Percentiles rank a stretch among this genome's conserved stretches.
phyloP scores from a whole-genome alignment of 306 rosid genomes.

The Cucurbita moschata region DNA sequence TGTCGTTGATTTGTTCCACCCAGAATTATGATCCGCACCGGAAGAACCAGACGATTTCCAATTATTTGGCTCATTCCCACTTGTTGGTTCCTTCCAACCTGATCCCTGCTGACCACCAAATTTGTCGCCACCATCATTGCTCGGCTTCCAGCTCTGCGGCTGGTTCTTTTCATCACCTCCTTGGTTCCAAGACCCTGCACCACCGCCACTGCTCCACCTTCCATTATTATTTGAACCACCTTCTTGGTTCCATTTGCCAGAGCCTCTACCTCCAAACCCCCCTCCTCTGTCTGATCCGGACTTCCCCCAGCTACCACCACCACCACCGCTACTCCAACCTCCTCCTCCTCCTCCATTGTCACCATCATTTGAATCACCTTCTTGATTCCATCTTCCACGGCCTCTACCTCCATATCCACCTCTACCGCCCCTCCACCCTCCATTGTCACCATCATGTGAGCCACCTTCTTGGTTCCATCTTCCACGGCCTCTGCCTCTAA shows the following conservation, averaged over 20 bases:
- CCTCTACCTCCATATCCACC: slow-evolving; percentile 38
- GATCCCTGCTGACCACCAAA: slow-evolving; percentile 14
- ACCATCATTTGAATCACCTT: slow-evolving; percentile 18
- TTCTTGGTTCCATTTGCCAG: slow-evolving; percentile 47
- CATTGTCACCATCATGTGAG: slow-evolving; percentile 31
- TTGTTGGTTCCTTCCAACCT: slow-evolving; percentile 12
- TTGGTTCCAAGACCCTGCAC: slow-evolving; percentile 28
- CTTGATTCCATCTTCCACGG: slow-evolving; percentile 54
- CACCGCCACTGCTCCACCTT: slow-evolving; percentile 27
- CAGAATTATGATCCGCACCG: neutral
- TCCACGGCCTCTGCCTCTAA: slow-evolving; percentile 53
- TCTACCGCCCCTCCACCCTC: slow-evolving; percentile 26
- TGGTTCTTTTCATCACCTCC: slow-evolving; percentile 21
- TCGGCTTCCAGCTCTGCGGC: slow-evolving; percentile 25
- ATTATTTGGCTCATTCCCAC: slow-evolving; percentile 9
- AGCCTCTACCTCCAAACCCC: slow-evolving; percentile 49
- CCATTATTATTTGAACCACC: slow-evolving; percentile 36
- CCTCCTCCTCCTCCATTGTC: slow-evolving; percentile 23
- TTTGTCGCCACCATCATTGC: neutral
- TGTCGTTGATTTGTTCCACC: slow-evolving; percentile 1
- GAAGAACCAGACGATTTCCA: slow-evolving; percentile 19
- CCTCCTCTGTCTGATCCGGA: slow-evolving; percentile 19
- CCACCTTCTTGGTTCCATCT: slow-evolving; percentile 46
- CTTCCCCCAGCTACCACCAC: slow-evolving; percentile 9
- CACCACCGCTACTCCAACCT: slow-evolving; percentile 22